Percentiles rank a stretch among this genome's conserved stretches.
Evolutionary conservation across 768 basidiomycete genomes (phyloP).

Genomic region (Tricholoma saponaceum): DNA sequence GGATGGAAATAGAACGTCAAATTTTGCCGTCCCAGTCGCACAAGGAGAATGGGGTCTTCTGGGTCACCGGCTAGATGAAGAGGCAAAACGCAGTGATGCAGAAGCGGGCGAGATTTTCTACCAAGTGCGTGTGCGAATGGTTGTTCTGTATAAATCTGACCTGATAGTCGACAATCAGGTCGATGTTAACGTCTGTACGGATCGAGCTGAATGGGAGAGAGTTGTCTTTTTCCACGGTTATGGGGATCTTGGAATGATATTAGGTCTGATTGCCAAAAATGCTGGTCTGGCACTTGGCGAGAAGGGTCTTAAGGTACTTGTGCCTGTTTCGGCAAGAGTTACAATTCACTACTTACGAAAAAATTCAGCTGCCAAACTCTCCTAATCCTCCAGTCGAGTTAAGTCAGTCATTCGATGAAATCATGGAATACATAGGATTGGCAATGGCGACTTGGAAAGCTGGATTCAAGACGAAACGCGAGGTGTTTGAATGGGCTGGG

Average conservation of each 20-base stretch:
- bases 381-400: conserved; percentile 48
- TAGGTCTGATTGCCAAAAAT: conserved; percentile 51
- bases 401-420: conserved; percentile 41
- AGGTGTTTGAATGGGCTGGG: conserved; percentile 56
- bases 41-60: conserved; percentile 33
- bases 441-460: conserved; percentile 44
- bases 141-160: neutral
- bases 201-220: conserved; percentile 46
- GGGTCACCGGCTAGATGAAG: conserved; percentile 26
- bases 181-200: conserved; percentile 57
- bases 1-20: conserved; percentile 54
- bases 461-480: conserved; percentile 52
- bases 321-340: neutral
- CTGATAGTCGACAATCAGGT: conserved; percentile 32
- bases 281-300: conserved; percentile 45
- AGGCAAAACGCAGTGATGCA: conserved; percentile 17
- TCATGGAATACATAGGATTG: conserved; percentile 55
- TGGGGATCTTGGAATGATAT: conserved; percentile 70
- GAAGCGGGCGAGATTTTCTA: conserved; percentile 34
- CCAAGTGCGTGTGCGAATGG: conserved; percentile 26
- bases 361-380: conserved; percentile 31
- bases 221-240: conserved; percentile 57
- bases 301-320: conserved; percentile 51
- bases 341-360: neutral
- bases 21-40: conserved; percentile 53